Conservation (phyloP, 2,329 filamentous ascomycete species). For the Penicillium sp. region DNA sequence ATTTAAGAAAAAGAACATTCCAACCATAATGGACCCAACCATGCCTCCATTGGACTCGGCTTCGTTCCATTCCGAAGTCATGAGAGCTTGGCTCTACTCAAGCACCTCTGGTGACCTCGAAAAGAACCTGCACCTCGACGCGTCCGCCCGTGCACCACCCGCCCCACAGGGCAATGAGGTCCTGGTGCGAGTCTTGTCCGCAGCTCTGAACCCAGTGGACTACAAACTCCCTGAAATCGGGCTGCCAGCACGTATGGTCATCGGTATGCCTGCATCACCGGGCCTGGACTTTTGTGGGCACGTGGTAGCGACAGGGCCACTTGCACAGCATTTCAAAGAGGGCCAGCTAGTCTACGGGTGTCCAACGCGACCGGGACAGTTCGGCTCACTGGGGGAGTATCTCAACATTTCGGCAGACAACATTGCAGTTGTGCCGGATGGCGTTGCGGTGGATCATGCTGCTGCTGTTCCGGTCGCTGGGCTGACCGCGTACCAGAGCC, state of each 20-base stretch:
- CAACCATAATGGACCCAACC: no score
- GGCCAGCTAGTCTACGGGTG: slow-evolving; percentile 49
- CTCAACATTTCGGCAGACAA: slow-evolving; percentile 32
- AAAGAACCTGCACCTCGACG: slow-evolving; percentile 49
- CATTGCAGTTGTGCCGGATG: slow-evolving; percentile 42
- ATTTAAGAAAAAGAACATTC: no score
- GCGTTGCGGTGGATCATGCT: slow-evolving; percentile 41
- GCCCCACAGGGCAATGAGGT: slow-evolving; percentile 43
- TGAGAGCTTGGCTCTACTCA: slow-evolving; percentile 58
- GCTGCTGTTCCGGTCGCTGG: slow-evolving; percentile 46
- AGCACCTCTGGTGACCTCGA: slow-evolving; percentile 47
- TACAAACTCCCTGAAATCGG: slow-evolving; percentile 57
- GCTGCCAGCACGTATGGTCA: slow-evolving; percentile 37
- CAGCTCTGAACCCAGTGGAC: slow-evolving; percentile 60
- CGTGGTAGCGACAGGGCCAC: slow-evolving; percentile 36
- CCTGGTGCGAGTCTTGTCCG: slow-evolving; percentile 53
- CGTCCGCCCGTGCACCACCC: slow-evolving; percentile 42
- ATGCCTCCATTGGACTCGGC: no score
- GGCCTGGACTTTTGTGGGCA: slow-evolving; percentile 50
- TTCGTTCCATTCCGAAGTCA: slow-evolving; percentile 32
- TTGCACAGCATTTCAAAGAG: slow-evolving; percentile 28
- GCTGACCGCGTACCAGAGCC: slow-evolving; percentile 47
- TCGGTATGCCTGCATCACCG: slow-evolving; percentile 46
- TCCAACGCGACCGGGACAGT: slow-evolving; percentile 24
- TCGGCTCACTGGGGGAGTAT: slow-evolving; percentile 47